These are phyloP conservation scores for Theileria orientalis DNA, from an alignment of 169 alveolate species.

Conservation along the genomic window DNA sequence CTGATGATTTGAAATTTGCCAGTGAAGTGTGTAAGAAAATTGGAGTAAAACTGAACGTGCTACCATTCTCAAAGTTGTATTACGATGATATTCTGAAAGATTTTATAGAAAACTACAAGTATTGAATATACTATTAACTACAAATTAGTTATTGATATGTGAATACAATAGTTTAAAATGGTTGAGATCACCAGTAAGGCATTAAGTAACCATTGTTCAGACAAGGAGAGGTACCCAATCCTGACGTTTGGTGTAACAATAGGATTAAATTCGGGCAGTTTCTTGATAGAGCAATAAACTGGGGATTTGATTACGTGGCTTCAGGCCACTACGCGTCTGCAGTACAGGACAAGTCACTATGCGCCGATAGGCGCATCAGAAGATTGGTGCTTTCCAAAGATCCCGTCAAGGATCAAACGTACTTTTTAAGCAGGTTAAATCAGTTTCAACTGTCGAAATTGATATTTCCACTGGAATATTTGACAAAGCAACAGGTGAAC, in stretches of 20 bases:
- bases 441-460: slow-evolving; percentile 55
- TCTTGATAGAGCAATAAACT: slow-evolving; percentile 37
- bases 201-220: no score
- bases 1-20: slow-evolving; percentile 56
- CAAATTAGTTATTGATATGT: neutral
- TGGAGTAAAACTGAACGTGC: slow-evolving; percentile 59
- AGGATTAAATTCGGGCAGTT: slow-evolving; percentile 73
- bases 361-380: slow-evolving; percentile 15
- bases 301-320: slow-evolving; percentile 65
- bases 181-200: no score
- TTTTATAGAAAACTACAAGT: slow-evolving; percentile 52
- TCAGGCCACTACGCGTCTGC: slow-evolving; percentile 77
- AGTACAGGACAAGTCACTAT: slow-evolving; percentile 18
- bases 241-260: slow-evolving; percentile 75
- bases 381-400: slow-evolving; percentile 40
- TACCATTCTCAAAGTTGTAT: slow-evolving; percentile 70
- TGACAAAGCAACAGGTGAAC: slow-evolving; percentile 64
- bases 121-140: neutral
- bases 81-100: slow-evolving; percentile 53
- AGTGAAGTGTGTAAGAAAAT: slow-evolving; percentile 36
- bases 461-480: slow-evolving; percentile 64
- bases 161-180: no score
- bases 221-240: slow-evolving; percentile 73
- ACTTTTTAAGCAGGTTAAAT: slow-evolving; percentile 66
- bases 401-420: slow-evolving; percentile 70